phyloP scores from a whole-genome alignment of 106 monocot species.

The Allium sativum region DNA sequence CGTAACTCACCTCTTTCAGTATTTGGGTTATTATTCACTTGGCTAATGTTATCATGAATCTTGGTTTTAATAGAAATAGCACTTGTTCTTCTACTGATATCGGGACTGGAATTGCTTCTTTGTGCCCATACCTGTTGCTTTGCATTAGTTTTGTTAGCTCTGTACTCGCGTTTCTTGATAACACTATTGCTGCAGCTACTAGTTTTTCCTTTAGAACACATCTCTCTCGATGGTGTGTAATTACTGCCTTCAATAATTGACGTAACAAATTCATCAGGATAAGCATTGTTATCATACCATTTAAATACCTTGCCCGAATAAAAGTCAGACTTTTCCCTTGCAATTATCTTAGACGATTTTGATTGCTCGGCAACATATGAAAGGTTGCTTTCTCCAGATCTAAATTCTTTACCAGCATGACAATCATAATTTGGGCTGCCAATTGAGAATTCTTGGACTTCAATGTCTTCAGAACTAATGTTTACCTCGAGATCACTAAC shows the following conservation, averaged over 20 bases:
- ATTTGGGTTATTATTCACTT: constrained; percentile 3
- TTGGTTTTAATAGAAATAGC: too few relatives aligned
- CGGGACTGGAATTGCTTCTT: constrained; percentile 18
- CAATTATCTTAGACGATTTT: constrained; percentile 53
- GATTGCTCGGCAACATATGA: constrained; percentile 50
- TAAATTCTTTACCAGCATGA: constrained; percentile 22
- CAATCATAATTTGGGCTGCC: constrained; percentile 2
- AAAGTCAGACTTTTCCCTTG: constrained; percentile 29
- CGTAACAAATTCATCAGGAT: constrained; percentile 16
- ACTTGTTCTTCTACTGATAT: neutral
- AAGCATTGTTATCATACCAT: constrained; percentile 24
- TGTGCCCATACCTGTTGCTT: constrained; percentile 66
- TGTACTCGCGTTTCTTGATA: constrained; percentile 26
- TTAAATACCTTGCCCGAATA: constrained; percentile 5
- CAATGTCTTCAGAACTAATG: constrained; percentile 8
- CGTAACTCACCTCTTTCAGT: constrained; percentile 1
- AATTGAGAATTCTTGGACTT: constrained; percentile 19
- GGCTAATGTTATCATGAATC: too few relatives aligned
- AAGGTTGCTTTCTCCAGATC: constrained; percentile 16
- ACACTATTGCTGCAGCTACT: constrained; percentile 30
- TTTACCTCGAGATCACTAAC: constrained; percentile 31
- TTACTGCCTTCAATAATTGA: constrained; percentile 16
- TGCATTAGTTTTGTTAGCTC: constrained; percentile 12
- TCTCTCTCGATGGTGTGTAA: constrained; percentile 31
- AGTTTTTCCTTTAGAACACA: constrained; percentile 15